phyloP scores from a whole-genome alignment of 2,329 filamentous ascomycete species.

The Fusarium mundagurra region DNA sequence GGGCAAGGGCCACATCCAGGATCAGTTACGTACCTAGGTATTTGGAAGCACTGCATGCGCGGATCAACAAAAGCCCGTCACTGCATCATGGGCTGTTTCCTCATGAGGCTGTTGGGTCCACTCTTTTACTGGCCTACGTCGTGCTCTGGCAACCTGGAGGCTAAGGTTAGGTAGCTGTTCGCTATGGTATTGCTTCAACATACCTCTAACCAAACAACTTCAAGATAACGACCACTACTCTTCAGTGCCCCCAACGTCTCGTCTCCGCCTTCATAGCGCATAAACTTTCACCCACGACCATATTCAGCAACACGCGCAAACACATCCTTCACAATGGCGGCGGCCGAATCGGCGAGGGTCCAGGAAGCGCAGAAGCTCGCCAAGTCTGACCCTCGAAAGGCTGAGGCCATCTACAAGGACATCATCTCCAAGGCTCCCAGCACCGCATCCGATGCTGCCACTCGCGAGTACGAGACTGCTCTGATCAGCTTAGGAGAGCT shows the following conservation, averaged over 20 bases:
- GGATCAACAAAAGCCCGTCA: constrained; percentile 47
- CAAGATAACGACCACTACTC: constrained; percentile 29
- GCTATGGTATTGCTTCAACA: constrained; percentile 26
- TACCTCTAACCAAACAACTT: constrained; percentile 32
- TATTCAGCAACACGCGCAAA: constrained; percentile 16
- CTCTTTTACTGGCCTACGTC: constrained; percentile 44
- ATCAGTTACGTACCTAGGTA: not conserved
- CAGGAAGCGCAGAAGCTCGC: constrained; percentile 87
- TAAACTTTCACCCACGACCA: not conserved
- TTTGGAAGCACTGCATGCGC: constrained; percentile 3
- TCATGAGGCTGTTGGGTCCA: constrained; percentile 19
- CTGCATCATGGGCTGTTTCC: not conserved
- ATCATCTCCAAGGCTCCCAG: constrained; percentile 87
- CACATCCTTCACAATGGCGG: constrained; percentile 58
- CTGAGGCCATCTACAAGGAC: constrained; percentile 88
- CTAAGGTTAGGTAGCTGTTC: constrained; percentile 32
- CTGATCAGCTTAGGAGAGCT: constrained; percentile 90
- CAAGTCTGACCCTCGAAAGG: constrained; percentile 83
- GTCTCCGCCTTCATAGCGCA: not conserved
- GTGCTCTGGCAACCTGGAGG: constrained; percentile 51
- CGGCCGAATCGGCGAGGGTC: constrained; percentile 72
- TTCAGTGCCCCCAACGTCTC: not conserved
- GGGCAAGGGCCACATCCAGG: constrained; percentile 10
- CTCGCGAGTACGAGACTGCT: constrained; percentile 91
- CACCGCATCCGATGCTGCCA: constrained; percentile 82